Conservation (phyloP, 2,329 filamentous ascomycete species). For the Monosporascus sp. region DNA sequence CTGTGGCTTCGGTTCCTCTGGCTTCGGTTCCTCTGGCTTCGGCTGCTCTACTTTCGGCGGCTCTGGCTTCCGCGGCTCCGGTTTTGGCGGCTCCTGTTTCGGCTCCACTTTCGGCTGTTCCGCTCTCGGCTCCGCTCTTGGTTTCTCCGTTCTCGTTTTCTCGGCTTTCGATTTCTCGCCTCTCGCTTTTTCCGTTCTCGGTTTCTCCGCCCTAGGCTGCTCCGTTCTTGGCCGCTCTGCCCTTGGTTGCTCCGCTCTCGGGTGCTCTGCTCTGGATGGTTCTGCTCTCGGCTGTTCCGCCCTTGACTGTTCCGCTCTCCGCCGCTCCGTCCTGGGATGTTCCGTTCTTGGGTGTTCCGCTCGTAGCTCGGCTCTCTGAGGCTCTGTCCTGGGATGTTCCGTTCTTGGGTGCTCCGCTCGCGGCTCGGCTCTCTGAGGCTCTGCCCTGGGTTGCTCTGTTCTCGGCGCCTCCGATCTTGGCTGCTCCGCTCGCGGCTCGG, state of each 20-base stretch:
- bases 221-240: conserved; percentile 1
- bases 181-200: conserved; percentile 14
- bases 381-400: conserved; percentile 19
- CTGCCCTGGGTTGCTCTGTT: conserved; percentile 24
- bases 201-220: conserved; percentile 12
- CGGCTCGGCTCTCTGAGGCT: conserved; percentile 6
- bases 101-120: conserved; percentile 14
- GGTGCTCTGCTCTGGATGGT: not conserved
- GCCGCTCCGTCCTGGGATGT: conserved; percentile 17
- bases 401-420: conserved; percentile 27
- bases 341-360: conserved; percentile 15
- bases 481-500: conserved; percentile 13
- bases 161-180: conserved; percentile 25
- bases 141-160: conserved; percentile 3
- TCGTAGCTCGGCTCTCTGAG: conserved; percentile 6
- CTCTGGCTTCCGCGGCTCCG: conserved; percentile 8
- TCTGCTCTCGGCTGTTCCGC: not conserved
- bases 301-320: not conserved
- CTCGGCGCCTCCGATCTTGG: conserved; percentile 29
- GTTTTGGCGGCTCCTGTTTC: conserved; percentile 11
- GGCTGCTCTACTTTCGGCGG: conserved; percentile 9
- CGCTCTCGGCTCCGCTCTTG: not conserved
- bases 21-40: conserved; percentile 10
- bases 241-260: not conserved
- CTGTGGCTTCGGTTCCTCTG: conserved; percentile 7